Percentiles rank a stretch among this genome's conserved stretches.
phyloP scores from a whole-genome alignment of 2,329 filamentous ascomycete genomes.

The Aspergillus fijiensis region DNA sequence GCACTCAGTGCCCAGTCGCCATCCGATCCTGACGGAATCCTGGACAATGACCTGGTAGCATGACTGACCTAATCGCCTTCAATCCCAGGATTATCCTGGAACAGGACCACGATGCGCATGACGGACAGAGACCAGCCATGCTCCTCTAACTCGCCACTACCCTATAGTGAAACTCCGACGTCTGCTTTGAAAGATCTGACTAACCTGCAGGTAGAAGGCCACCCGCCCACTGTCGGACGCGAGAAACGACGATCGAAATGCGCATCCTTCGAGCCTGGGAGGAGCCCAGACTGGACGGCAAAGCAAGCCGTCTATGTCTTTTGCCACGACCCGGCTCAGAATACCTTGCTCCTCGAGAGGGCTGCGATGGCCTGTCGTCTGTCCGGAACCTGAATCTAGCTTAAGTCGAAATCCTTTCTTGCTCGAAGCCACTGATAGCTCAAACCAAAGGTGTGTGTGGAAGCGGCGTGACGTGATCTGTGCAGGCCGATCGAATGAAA shows the following conservation, averaged over 20 bases:
- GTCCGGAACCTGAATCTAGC: neutral
- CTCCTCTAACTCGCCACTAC: neutral
- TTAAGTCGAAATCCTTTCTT: neutral
- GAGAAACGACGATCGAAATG: neutral
- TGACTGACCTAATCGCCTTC: neutral
- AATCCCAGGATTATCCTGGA: neutral
- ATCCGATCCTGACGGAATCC: neutral
- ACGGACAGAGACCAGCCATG: neutral
- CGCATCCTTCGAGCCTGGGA: neutral
- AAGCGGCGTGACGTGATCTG: neutral
- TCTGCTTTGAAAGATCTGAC: neutral
- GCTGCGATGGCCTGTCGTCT: neutral
- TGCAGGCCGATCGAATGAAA: neutral
- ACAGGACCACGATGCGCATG: neutral
- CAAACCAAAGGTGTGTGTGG: neutral
- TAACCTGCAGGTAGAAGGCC: neutral
- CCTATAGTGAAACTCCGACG: neutral
- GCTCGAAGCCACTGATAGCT: neutral
- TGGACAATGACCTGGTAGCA: neutral
- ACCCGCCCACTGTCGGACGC: neutral
- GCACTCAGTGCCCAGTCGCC: neutral
- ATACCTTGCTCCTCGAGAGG: neutral
- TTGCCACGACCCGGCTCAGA: neutral
- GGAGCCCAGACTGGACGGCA: neutral
- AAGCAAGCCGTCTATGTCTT: neutral